Conservation (phyloP, 1,139 yeast species). For the Taphrina populina region DNA sequence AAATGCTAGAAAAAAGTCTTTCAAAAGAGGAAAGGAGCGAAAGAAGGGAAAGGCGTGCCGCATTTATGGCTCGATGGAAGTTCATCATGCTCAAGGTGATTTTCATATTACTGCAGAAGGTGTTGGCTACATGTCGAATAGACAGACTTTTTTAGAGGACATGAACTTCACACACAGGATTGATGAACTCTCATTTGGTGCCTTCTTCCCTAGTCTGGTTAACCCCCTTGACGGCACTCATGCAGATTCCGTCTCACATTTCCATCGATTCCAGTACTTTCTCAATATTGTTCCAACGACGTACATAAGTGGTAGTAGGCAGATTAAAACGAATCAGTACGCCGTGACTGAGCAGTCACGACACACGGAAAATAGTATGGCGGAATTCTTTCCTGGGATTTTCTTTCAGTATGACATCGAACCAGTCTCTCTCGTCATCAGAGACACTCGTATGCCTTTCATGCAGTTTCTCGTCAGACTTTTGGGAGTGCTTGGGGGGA, state of each 20-base stretch:
- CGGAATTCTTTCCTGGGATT: conserved; percentile 61
- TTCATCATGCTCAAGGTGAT: conserved; percentile 81
- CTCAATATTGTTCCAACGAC: conserved; percentile 81
- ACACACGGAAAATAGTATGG: conserved; percentile 39
- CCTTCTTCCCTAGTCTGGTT: conserved; percentile 76
- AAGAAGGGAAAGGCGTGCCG: conserved; percentile 81
- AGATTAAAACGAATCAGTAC: conserved; percentile 80
- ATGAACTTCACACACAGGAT: conserved; percentile 82
- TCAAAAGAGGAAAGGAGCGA: conserved; percentile 49
- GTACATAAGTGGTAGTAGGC: conserved; percentile 63
- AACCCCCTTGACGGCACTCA: conserved; percentile 69
- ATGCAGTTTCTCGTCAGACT: conserved; percentile 72
- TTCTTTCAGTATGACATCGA: conserved; percentile 84
- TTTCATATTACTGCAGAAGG: conserved; percentile 81
- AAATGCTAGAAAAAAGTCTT: conserved; percentile 33
- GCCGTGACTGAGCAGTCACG: conserved; percentile 62
- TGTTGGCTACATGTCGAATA: conserved; percentile 50
- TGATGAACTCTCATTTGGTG: conserved; percentile 87
- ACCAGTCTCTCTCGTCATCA: conserved; percentile 68
- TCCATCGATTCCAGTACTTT: conserved; percentile 55
- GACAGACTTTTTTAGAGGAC: conserved; percentile 40
- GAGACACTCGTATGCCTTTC: conserved; percentile 73
- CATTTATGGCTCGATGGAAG: conserved; percentile 80
- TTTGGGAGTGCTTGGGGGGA: conserved; percentile 76
- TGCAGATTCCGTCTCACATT: conserved; percentile 31